A percentile compares a stretch with the other conserved stretches of the same genome.
Conservation (phyloP, 1,284 basidiomycete species). For the Takashimella koratensis region DNA sequence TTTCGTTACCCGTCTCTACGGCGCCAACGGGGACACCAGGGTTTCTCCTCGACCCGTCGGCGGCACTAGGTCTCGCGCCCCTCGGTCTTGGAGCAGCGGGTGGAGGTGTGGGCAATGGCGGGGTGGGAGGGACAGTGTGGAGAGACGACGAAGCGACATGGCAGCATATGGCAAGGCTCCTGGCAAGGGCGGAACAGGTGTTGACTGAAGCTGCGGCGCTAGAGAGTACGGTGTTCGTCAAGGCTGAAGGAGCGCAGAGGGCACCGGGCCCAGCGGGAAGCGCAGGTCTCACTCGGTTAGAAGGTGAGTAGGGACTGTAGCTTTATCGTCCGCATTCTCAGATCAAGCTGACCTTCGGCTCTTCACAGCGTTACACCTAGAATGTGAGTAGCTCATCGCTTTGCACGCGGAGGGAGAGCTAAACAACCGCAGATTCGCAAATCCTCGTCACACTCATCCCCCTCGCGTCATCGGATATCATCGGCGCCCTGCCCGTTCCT, state of each 20-base stretch:
- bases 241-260: background rate
- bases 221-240: constrained; percentile 6
- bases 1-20: background rate
- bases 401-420: background rate
- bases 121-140: background rate
- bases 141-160: constrained; percentile 1
- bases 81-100: too few species aligned
- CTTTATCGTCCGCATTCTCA: too few species aligned
- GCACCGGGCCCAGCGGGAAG: background rate
- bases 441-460: constrained; percentile 19
- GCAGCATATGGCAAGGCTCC: constrained; percentile 10
- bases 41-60: background rate
- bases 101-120: background rate
- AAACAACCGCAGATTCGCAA: constrained; percentile 12
- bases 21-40: background rate
- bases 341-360: too few species aligned
- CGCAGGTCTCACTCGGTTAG: background rate
- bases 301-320: constrained; percentile 1
- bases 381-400: constrained; percentile 9
- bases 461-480: constrained; percentile 9
- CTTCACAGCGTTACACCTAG: constrained; percentile 13
- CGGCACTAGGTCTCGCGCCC: background rate
- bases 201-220: constrained; percentile 2
- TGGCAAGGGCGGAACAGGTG: constrained; percentile 15
- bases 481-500: constrained; percentile 18